Percentiles rank a stretch among this genome's conserved stretches.
Conservation (phyloP, 2,329 filamentous ascomycete species). For the Cladophialophora yegresii region DNA sequence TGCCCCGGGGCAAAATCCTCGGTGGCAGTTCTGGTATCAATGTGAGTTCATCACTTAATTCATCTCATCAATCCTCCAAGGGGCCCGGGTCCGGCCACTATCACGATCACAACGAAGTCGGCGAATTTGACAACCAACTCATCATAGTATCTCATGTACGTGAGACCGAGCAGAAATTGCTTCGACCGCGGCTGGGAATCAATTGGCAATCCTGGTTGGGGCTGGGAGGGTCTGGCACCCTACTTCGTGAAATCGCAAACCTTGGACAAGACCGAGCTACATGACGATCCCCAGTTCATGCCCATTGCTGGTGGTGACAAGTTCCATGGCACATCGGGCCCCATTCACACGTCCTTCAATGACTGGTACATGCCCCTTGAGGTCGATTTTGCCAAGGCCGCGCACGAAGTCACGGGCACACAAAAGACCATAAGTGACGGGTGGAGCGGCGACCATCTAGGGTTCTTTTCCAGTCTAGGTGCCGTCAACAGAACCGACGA, state of each 20-base stretch:
- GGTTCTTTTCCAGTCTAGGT: conserved; percentile 32
- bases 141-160: conserved; percentile 35
- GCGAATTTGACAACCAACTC: neutral
- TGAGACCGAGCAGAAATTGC: conserved; percentile 29
- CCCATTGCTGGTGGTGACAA: conserved; percentile 32
- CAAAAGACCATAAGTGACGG: conserved; percentile 34
- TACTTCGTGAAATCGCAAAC: conserved; percentile 40
- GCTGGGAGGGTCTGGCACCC: conserved; percentile 36
- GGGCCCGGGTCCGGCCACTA: neutral
- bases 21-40: conserved; percentile 42
- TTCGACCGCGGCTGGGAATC: conserved; percentile 45
- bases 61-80: no score
- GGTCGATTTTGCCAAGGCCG: conserved; percentile 42
- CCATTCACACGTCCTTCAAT: conserved; percentile 37
- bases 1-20: conserved; percentile 40
- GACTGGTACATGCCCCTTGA: conserved; percentile 44
- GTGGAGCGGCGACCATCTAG: conserved; percentile 32
- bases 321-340: conserved; percentile 36
- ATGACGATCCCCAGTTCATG: conserved; percentile 39
- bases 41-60: conserved; percentile 8
- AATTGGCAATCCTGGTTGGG: conserved; percentile 44
- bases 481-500: conserved; percentile 30
- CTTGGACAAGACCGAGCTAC: conserved; percentile 34
- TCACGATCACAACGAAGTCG: neutral
- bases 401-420: conserved; percentile 40